A percentile compares a stretch with the other conserved stretches of the same genome.
These are phyloP conservation scores for Vigna unguiculata DNA, from an alignment of 306 rosid genomes.

Conservation along the genomic window DNA sequence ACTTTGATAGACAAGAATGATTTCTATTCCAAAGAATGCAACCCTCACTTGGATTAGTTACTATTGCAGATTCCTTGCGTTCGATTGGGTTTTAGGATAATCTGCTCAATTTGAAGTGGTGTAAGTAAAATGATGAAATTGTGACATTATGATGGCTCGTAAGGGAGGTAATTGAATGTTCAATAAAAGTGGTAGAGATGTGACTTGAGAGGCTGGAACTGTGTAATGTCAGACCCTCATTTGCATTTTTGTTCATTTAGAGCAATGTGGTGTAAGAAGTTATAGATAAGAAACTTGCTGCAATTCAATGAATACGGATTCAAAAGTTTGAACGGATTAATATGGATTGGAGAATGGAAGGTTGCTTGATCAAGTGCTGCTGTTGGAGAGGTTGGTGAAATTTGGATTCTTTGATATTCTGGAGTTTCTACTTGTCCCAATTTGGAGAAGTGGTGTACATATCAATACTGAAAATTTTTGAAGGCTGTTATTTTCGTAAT, in stretches of 20 bases:
- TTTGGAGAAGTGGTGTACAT: slow-evolving; percentile 11
- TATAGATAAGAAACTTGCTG: slow-evolving; percentile 30
- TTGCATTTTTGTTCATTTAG: slow-evolving; percentile 16
- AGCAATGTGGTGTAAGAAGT: slow-evolving; percentile 32
- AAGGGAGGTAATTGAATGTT: slow-evolving; percentile 28
- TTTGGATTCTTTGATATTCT: slow-evolving; percentile 36
- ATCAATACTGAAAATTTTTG: slow-evolving; percentile 18
- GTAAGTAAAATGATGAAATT: slow-evolving; percentile 20
- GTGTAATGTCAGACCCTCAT: background rate
- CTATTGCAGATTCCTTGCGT: slow-evolving; percentile 34
- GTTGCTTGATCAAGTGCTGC: slow-evolving; percentile 24
- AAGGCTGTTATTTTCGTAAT: slow-evolving; percentile 16
- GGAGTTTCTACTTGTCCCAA: slow-evolving; percentile 33
- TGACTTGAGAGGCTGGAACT: background rate
- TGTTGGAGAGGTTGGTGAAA: slow-evolving; percentile 34
- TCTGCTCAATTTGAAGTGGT: background rate
- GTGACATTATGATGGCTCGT: slow-evolving; percentile 1
- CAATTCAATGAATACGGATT: slow-evolving; percentile 11
- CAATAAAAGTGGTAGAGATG: slow-evolving; percentile 6
- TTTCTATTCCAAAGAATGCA: slow-evolving; percentile 75
- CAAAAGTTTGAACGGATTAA: slow-evolving; percentile 31
- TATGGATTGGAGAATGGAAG: slow-evolving; percentile 26
- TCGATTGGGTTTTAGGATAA: background rate
- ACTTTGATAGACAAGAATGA: slow-evolving; percentile 69
- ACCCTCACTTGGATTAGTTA: slow-evolving; percentile 62